These are phyloP conservation scores for Rusavskia elegans DNA, from an alignment of 495 filamentous ascomycete species.

Conservation along the genomic window DNA sequence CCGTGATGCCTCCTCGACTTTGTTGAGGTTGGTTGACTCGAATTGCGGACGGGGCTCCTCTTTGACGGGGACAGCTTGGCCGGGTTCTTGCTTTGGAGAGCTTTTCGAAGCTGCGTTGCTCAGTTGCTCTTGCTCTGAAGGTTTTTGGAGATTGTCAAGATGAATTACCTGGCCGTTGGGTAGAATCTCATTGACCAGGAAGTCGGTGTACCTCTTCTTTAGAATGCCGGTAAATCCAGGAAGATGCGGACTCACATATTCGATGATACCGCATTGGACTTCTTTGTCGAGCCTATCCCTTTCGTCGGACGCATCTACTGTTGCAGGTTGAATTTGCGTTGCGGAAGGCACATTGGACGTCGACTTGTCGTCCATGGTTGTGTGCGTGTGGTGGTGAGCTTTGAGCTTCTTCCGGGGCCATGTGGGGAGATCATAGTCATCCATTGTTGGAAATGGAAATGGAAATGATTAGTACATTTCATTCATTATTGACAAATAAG, in stretches of 20 bases:
- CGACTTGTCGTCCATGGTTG: not conserved
- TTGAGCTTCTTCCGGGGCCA: slow-evolving; percentile 6
- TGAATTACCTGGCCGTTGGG: slow-evolving; percentile 67
- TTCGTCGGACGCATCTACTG: not conserved
- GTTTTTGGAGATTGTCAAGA: slow-evolving; percentile 31
- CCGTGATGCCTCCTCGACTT: not conserved
- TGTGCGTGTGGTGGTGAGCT: not conserved
- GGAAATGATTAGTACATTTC: not conserved
- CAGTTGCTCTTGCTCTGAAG: not conserved
- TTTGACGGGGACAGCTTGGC: not conserved
- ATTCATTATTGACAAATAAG: too few relatives aligned
- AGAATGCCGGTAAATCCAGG: slow-evolving; percentile 37
- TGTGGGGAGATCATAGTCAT: not conserved
- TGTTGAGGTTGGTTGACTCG: not conserved
- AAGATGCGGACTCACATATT: slow-evolving; percentile 32
- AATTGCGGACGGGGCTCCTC: not conserved
- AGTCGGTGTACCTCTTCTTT: slow-evolving; percentile 77
- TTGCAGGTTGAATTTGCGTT: not conserved
- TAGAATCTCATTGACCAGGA: slow-evolving; percentile 83
- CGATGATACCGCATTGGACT: slow-evolving; percentile 36
- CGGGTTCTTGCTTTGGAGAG: not conserved
- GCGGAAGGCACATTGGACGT: not conserved
- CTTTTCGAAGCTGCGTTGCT: not conserved
- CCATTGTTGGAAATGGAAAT: not conserved
- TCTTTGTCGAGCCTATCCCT: slow-evolving; percentile 21